These are phyloP conservation scores for Tuctoria greenei DNA, from an alignment of 176 grass and related monocot genomes.

Conservation along the genomic window DNA sequence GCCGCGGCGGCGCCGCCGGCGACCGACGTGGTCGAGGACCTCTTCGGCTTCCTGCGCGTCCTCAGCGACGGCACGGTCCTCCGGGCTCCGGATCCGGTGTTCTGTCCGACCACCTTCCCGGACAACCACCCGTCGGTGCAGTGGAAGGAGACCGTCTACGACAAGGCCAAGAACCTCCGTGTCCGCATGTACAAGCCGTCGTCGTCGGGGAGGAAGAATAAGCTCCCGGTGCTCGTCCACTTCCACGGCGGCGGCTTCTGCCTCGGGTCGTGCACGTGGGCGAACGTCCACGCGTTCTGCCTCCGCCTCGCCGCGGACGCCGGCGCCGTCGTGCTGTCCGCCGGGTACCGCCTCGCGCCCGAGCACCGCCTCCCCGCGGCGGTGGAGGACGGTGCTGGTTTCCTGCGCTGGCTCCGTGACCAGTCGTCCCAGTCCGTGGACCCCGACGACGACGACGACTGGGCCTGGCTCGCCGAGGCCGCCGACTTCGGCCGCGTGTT, in stretches of 20 bases:
- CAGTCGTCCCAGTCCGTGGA: too few species aligned
- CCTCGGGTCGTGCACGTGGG: constrained; percentile 80
- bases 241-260: constrained; percentile 88
- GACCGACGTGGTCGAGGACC: constrained; percentile 33
- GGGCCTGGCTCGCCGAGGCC: constrained; percentile 53
- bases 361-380: constrained; percentile 67
- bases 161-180: constrained; percentile 52
- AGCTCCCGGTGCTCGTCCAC: constrained; percentile 61
- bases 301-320: constrained; percentile 70
- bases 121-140: constrained; percentile 46
- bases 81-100: constrained; percentile 40
- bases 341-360: constrained; percentile 69
- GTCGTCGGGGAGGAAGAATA: not conserved
- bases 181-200: constrained; percentile 70
- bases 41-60: constrained; percentile 43
- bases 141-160: constrained; percentile 66
- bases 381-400: constrained; percentile 42
- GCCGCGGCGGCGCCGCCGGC: constrained; percentile 1
- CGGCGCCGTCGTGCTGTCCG: constrained; percentile 62
- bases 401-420: constrained; percentile 52
- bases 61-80: constrained; percentile 47
- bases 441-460: too few species aligned
- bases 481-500: constrained; percentile 68
- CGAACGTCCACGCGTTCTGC: constrained; percentile 75
- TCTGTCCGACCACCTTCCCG: constrained; percentile 39